A percentile compares a stretch with the other conserved stretches of the same genome.
Evolutionary conservation across 371 early-diverging fungal genomes (phyloP).

Genomic region (Homolaphlyctis polyrhiza): DNA sequence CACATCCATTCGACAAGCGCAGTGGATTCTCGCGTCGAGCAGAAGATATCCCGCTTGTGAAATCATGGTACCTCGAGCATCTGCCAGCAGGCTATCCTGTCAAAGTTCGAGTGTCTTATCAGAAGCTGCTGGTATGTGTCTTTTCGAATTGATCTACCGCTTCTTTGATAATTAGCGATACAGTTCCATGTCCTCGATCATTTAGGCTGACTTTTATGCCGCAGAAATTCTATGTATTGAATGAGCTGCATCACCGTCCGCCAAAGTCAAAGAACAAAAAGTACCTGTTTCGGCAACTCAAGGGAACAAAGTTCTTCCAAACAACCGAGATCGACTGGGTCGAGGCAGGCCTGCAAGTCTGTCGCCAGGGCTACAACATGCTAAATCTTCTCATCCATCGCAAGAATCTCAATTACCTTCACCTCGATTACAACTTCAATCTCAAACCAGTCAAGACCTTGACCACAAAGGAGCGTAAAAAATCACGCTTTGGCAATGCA

Average conservation of each 20-base stretch:
- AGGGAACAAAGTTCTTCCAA: constrained; percentile 97
- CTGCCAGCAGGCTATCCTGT: constrained; percentile 90
- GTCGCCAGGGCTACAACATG: constrained; percentile 98
- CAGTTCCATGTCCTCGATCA: no score
- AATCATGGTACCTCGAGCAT: constrained; percentile 97
- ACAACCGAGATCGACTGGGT: constrained; percentile 98
- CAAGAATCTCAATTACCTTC: constrained; percentile 95
- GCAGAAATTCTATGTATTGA: constrained; percentile 76
- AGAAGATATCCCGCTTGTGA: constrained; percentile 91
- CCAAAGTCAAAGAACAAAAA: constrained; percentile 89
- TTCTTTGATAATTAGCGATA: no score
- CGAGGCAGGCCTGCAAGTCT: constrained; percentile 96
- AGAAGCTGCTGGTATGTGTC: constrained; percentile 77
- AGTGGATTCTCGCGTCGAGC: constrained; percentile 92
- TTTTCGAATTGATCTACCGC: background rate
- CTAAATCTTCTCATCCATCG: constrained; percentile 95
- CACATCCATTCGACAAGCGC: constrained; percentile 93
- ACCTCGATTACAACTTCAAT: constrained; percentile 98
- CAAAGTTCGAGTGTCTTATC: constrained; percentile 97
- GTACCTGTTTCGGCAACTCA: constrained; percentile 89
- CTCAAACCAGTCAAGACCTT: constrained; percentile 96
- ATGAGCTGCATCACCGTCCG: constrained; percentile 78
- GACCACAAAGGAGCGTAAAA: constrained; percentile 99
- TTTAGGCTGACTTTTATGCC: no score
- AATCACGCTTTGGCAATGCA: constrained; percentile 97